Evolutionary conservation across 192 early-diverging fungal genomes (phyloP), one percentile per base, ranked within the genome.

Genomic region (Helicostylum pulchrum): DNA sequence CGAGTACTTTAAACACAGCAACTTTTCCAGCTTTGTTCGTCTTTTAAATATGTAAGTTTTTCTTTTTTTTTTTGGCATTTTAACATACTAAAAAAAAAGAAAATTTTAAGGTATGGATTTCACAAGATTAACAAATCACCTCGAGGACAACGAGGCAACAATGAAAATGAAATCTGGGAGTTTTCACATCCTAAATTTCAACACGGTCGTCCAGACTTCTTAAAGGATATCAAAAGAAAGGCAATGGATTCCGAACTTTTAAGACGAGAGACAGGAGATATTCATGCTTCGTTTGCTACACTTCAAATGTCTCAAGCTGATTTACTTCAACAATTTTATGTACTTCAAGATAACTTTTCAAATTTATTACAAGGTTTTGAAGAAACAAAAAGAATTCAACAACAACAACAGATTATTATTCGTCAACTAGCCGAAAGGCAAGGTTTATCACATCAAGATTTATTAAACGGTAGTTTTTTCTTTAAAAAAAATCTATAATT

Each of bases 71-170:
- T 7, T 14, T 85, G 52, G 70, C 66, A 53, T 78, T 84, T 62
- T 80, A 83, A 47, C 74, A 14, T 14, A 59, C 15, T 15, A 43
- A 17, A 15, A 44, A 44, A 43, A 26, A 10, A 7, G 10, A 42
- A 7, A 56, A 5, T 19, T 8, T 43, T 9, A 51, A 83, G 81
- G 78, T 90, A 92, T 66, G 88, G 88, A 23, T 95, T 95, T 65
- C 91, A 93, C 79, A 95, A 95, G 70, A 84, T 94, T 43, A 95
- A 94, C 80, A 94, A 94, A 73, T 92, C 90, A 62, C 89, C 92
- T 39, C 82, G 90, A 64, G 88, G 91, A 10, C 88, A 90, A 65
- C 82, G 91, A 50, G 90, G 90, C n/a, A 73, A 87, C 67, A 88
- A 86, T 15, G 92, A 94, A 65, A 92, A 94, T 71, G 90, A 94